phyloP scores from a whole-genome alignment of 2,329 filamentous ascomycete genomes.

The Paracoccidioides lutzii region DNA sequence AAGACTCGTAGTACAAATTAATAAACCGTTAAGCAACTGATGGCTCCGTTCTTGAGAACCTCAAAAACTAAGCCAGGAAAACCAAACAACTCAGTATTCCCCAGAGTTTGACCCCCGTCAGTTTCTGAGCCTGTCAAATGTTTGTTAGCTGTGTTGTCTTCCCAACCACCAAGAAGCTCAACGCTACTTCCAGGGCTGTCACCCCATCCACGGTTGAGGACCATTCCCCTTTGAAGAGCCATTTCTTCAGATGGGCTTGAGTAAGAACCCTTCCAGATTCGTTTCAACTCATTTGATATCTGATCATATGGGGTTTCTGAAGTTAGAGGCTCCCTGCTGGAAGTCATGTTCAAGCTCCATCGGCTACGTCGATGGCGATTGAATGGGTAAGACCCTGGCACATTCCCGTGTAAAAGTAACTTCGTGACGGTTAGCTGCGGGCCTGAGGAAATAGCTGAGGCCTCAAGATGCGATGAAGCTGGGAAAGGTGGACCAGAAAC shows the following conservation, averaged over 20 bases:
- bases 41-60: slow-evolving; percentile 80
- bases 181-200: slow-evolving; percentile 84
- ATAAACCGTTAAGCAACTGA: slow-evolving; percentile 83
- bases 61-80: slow-evolving; percentile 93
- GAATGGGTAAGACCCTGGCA: slow-evolving; percentile 92
- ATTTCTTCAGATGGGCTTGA: slow-evolving; percentile 42
- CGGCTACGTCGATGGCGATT: slow-evolving; percentile 83
- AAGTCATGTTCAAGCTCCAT: slow-evolving; percentile 56
- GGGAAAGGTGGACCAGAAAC: slow-evolving; percentile 52
- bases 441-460: slow-evolving; percentile 19
- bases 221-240: slow-evolving; percentile 53
- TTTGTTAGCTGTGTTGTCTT: slow-evolving; percentile 49
- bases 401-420: slow-evolving; percentile 83
- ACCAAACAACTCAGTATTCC: slow-evolving; percentile 76
- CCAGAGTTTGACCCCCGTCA: slow-evolving; percentile 41
- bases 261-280: slow-evolving; percentile 58
- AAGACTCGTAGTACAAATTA: slow-evolving; percentile 29
- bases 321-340: slow-evolving; percentile 38
- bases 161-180: slow-evolving; percentile 74
- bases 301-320: slow-evolving; percentile 70
- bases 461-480: slow-evolving; percentile 23
- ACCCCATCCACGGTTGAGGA: slow-evolving; percentile 79
- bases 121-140: slow-evolving; percentile 30
- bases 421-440: slow-evolving; percentile 77
- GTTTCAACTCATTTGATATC: slow-evolving; percentile 54